Conservation (phyloP, 2,329 filamentous ascomycete genomes). For the Pezicula neosporulosa region DNA sequence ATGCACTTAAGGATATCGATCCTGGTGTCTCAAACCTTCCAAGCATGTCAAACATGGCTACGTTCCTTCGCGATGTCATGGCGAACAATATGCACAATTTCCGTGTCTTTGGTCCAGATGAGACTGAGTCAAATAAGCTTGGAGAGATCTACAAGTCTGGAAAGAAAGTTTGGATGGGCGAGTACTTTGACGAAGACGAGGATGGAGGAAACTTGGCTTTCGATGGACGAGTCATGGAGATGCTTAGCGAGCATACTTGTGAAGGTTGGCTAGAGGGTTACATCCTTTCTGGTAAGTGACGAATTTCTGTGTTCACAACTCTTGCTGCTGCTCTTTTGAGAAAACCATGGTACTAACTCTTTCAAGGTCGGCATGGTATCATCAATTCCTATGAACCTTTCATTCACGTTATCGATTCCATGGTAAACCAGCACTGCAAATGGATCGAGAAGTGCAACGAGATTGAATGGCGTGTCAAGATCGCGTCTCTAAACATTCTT, state of each 20-base stretch:
- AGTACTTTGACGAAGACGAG: slow-evolving; percentile 72
- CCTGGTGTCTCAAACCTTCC: slow-evolving; percentile 53
- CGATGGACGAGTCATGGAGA: slow-evolving; percentile 75
- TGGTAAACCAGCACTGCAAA: slow-evolving; percentile 85
- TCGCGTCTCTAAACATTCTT: slow-evolving; percentile 76
- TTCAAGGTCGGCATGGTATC: slow-evolving; percentile 56
- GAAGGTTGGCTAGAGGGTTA: slow-evolving; percentile 83
- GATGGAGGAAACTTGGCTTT: slow-evolving; percentile 71
- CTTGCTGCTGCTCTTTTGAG: no score
- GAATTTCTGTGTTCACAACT: no score
- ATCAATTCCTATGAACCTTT: slow-evolving; percentile 83
- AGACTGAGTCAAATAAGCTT: slow-evolving; percentile 80
- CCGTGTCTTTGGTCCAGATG: slow-evolving; percentile 75
- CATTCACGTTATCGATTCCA: slow-evolving; percentile 79
- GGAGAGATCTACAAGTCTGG: slow-evolving; percentile 66
- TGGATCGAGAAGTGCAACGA: slow-evolving; percentile 82
- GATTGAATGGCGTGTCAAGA: slow-evolving; percentile 70
- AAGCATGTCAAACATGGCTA: slow-evolving; percentile 69
- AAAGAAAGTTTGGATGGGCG: slow-evolving; percentile 78
- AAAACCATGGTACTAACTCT: no score
- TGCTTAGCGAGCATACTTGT: slow-evolving; percentile 76
- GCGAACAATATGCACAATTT: slow-evolving; percentile 63
- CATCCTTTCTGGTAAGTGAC: slow-evolving; percentile 55
- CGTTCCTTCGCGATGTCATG: slow-evolving; percentile 65
- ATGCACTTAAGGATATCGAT: slow-evolving; percentile 58